Percentiles rank a stretch among this genome's conserved stretches.
Conservation (phyloP, 1,284 basidiomycete species). For the Apiotrichum akiyoshidainum region DNA sequence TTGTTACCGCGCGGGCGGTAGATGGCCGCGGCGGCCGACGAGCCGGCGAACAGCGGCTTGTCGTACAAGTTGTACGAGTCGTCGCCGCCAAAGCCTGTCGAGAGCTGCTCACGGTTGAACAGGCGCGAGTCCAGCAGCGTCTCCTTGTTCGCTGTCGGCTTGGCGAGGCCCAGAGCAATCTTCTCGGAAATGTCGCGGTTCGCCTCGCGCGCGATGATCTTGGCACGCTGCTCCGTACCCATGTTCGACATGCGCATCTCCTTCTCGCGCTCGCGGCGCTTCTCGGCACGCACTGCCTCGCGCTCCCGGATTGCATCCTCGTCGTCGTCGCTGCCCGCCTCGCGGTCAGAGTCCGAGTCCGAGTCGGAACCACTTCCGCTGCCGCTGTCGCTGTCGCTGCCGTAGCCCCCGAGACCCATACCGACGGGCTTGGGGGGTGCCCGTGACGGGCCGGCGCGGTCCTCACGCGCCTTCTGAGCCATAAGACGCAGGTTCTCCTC, state of each 20-base stretch:
- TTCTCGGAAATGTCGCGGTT: constrained; percentile 99
- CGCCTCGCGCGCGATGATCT: constrained; percentile 85
- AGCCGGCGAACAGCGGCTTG: constrained; percentile 90
- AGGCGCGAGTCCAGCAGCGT: constrained; percentile 93
- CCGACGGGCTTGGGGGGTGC: constrained; percentile 51
- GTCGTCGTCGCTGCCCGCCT: constrained; percentile 28
- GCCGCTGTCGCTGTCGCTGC: constrained; percentile 43
- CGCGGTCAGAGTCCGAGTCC: not conserved
- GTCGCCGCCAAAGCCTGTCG: constrained; percentile 79
- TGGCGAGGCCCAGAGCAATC: constrained; percentile 93
- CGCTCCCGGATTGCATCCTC: constrained; percentile 75
- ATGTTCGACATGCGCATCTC: constrained; percentile 99
- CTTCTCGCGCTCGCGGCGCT: constrained; percentile 87
- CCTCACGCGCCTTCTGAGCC: constrained; percentile 92
- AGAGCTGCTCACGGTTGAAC: constrained; percentile 91
- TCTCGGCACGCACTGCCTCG: constrained; percentile 86
- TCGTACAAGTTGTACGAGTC: constrained; percentile 94
- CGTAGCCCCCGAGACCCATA: constrained; percentile 80
- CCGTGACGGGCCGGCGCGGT: constrained; percentile 62
- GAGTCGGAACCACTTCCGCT: not conserved
- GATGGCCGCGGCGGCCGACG: constrained; percentile 91
- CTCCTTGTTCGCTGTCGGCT: constrained; percentile 91
- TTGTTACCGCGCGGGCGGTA: constrained; percentile 81
- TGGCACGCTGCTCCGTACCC: constrained; percentile 94
- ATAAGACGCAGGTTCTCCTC: constrained; percentile 92